Evolutionary conservation across 73 alveolate species (phyloP).

Genomic region (Symbiodinium pilosum): DNA sequence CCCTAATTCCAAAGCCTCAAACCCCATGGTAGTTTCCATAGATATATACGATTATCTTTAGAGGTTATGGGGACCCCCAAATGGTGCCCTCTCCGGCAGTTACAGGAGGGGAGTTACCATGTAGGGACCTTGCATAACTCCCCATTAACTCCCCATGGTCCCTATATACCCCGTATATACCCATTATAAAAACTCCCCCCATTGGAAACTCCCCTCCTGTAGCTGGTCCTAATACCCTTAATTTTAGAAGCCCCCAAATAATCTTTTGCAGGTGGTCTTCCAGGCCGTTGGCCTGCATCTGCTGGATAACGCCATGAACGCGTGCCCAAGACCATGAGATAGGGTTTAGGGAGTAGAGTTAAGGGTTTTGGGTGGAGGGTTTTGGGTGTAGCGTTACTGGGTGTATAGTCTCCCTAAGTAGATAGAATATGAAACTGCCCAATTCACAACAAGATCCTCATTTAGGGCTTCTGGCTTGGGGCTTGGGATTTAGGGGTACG

Average conservation of each 20-base stretch:
- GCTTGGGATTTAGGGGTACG: too few species aligned
- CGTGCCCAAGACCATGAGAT: neutral
- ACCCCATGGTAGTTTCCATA: too few species aligned
- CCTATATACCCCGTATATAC: neutral
- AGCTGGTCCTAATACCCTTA: neutral
- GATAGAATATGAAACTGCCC: too few species aligned
- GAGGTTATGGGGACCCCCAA: too few species aligned
- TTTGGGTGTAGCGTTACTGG: too few species aligned
- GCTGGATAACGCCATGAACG: conserved; percentile 87
- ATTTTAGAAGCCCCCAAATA: neutral
- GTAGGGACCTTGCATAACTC: neutral
- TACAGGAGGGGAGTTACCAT: too few species aligned
- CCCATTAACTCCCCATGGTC: neutral
- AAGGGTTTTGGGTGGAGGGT: neutral
- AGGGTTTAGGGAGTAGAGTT: neutral
- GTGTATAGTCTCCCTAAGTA: too few species aligned
- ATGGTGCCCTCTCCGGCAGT: too few species aligned
- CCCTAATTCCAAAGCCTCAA: neutral
- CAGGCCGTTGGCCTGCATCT: conserved; percentile 85
- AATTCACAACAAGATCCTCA: too few species aligned
- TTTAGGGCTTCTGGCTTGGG: too few species aligned
- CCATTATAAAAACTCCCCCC: too few species aligned
- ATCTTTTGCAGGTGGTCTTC: conserved; percentile 16
- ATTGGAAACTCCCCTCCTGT: neutral
- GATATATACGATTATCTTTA: too few species aligned